Evolutionary conservation across 495 filamentous ascomycete genomes (phyloP), one percentile per base, ranked within the genome.

Genomic region (Xylaria grammica): DNA sequence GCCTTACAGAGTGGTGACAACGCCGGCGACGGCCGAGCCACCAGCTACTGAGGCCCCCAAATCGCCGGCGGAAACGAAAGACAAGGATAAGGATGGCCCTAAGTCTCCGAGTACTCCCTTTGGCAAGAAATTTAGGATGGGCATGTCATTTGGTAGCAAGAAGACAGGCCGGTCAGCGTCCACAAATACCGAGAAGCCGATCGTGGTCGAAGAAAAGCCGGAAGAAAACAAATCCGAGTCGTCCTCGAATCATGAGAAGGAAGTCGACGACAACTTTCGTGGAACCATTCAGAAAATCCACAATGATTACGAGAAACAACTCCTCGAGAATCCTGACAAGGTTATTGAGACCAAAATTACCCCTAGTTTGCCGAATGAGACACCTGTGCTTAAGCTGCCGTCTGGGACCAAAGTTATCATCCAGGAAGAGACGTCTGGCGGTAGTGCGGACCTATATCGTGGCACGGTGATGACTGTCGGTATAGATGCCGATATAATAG

Each of bases 401-500:
- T 72, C 86, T 20, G 85, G 86, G 20, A 97, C 92, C 19, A 91
- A 88, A 24, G 90, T 99, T 34, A 91, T 98, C 49, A 92, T 99
- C 54, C 96, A 99, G 74, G 95, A 98, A 73, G 96, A 99, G 71
- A 89, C 90, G 0, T 91, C 90, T 36, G 95, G 94, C 30, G 95
- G 95, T 50, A 94, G 93, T 52, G 90, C 91, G 27, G 95, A 98
- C 79, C 79, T 98, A 5, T 98, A 96, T 72, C 82, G 93, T 71
- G 96, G 95, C 1, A 96, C 87, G 6, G 90, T 97, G 13, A 91
- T 83, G 44, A 86, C 85, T 3, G 83, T 94, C 15, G 91, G 90
- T 8, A 78, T 85, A 51, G 92, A 97, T 65, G 89, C 90, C 30
- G 91, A 96, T 75, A 75, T 89, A 17, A 87, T 99, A 30, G 94